phyloP scores from a whole-genome alignment of 2,329 filamentous ascomycete species.

The Colletotrichum truncatum region DNA sequence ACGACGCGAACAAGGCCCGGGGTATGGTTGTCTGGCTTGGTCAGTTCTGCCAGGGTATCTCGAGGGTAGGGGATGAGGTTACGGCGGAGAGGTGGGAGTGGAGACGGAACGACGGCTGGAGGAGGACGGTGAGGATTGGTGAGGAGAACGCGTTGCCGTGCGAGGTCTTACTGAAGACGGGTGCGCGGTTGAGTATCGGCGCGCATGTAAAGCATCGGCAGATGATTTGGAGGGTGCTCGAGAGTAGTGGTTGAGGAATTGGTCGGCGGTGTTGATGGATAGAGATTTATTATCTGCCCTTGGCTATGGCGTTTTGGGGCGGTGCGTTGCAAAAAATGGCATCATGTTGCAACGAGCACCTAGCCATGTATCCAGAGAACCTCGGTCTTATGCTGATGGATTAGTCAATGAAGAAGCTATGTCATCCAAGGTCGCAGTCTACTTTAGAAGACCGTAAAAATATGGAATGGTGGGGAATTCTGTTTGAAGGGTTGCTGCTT shows the following conservation, averaged over 20 bases:
- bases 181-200: conserved; percentile 25
- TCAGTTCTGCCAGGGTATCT: conserved; percentile 63
- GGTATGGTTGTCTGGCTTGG: conserved; percentile 66
- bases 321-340: no score
- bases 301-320: no score
- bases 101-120: conserved; percentile 43
- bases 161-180: conserved; percentile 33
- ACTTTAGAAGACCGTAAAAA: no score
- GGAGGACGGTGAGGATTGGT: conserved; percentile 45
- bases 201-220: conserved; percentile 35
- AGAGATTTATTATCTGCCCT: no score
- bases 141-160: conserved; percentile 43
- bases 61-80: conserved; percentile 52
- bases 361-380: no score
- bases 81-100: conserved; percentile 66
- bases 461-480: no score
- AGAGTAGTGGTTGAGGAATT: conserved; percentile 31
- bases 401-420: no score
- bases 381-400: no score
- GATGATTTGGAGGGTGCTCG: conserved; percentile 45
- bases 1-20: conserved; percentile 41
- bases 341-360: no score
- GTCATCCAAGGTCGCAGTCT: no score
- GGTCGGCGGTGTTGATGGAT: no score
- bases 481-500: no score